Conservation (phyloP, 1,139 yeast species). For the Saccharomycopsis crataegensis region DNA sequence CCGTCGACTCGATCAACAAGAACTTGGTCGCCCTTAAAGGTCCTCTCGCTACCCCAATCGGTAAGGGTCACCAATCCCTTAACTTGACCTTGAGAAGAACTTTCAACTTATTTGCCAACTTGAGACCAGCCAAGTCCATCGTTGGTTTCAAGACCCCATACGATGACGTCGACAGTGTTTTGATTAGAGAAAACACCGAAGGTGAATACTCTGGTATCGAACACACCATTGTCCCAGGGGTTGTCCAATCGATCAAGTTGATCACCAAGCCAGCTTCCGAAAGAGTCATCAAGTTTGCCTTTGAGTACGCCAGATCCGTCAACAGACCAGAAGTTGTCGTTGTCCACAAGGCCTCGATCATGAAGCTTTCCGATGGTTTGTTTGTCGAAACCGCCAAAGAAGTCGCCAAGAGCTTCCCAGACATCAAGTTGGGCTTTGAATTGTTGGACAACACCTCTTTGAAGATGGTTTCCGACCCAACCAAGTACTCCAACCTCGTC, state of each 20-base stretch:
- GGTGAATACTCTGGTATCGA: conserved; percentile 99
- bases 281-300: conserved; percentile 93
- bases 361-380: conserved; percentile 97
- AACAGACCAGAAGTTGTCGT: conserved; percentile 86
- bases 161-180: conserved; percentile 87
- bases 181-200: conserved; percentile 98
- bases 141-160: conserved; percentile 94
- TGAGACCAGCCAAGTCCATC: conserved; percentile 92
- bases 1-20: conserved; percentile 86
- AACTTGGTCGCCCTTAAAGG: conserved; percentile 95
- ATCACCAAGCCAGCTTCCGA: conserved; percentile 95
- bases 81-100: conserved; percentile 97
- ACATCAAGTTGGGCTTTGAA: conserved; percentile 73
- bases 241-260: conserved; percentile 94
- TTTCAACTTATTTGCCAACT: conserved; percentile 91
- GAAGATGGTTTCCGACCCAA: conserved; percentile 83
- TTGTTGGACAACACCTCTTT: conserved; percentile 93
- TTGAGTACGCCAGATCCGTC: conserved; percentile 88
- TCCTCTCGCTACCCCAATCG: conserved; percentile 96
- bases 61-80: conserved; percentile 97
- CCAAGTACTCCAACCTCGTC: conserved; percentile 73
- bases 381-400: conserved; percentile 89
- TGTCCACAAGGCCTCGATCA: conserved; percentile 97
- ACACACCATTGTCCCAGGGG: conserved; percentile 97
- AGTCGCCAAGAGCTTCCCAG: conserved; percentile 87